Conservation (phyloP, 768 basidiomycete genomes). For the Macrocybe gigantea region DNA sequence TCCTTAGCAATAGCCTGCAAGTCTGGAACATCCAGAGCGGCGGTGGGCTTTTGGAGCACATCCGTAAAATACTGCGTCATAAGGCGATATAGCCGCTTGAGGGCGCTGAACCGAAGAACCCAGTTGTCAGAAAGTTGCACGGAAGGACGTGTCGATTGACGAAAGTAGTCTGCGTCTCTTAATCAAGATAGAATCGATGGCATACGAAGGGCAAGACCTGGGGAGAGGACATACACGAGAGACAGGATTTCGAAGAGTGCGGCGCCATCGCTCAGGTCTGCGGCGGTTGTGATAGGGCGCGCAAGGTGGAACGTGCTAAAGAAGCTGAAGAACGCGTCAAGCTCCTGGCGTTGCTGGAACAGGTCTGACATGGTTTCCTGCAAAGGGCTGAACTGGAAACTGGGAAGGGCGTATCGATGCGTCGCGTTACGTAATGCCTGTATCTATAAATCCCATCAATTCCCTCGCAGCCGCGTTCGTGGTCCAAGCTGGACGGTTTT, state of each 20-base stretch:
- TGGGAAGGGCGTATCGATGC: background rate
- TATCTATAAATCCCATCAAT: background rate
- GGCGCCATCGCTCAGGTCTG: constrained; percentile 77
- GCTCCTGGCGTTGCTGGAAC: constrained; percentile 46
- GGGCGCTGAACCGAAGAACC: constrained; percentile 78
- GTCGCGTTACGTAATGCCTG: constrained; percentile 1
- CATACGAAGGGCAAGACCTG: background rate
- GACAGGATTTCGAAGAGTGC: constrained; percentile 72
- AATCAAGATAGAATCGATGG: constrained; percentile 7
- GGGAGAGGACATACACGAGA: constrained; percentile 51
- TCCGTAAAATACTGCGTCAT: constrained; percentile 87
- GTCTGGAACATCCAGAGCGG: constrained; percentile 79
- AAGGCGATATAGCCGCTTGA: constrained; percentile 82
- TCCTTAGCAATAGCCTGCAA: constrained; percentile 83
- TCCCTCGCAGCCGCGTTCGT: constrained; percentile 14
- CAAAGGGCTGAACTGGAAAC: background rate
- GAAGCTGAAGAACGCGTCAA: constrained; percentile 79
- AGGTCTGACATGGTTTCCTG: constrained; percentile 25
- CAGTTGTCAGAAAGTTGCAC: constrained; percentile 77
- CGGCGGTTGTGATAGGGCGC: constrained; percentile 51
- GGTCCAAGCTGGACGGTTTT: constrained; percentile 33
- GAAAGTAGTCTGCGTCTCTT: constrained; percentile 80
- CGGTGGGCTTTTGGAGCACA: constrained; percentile 74
- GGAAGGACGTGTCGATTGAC: constrained; percentile 49
- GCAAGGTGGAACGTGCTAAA: constrained; percentile 68